phyloP scores from a whole-genome alignment of 768 basidiomycete genomes.

The Boletus rufocinnamomeus region DNA sequence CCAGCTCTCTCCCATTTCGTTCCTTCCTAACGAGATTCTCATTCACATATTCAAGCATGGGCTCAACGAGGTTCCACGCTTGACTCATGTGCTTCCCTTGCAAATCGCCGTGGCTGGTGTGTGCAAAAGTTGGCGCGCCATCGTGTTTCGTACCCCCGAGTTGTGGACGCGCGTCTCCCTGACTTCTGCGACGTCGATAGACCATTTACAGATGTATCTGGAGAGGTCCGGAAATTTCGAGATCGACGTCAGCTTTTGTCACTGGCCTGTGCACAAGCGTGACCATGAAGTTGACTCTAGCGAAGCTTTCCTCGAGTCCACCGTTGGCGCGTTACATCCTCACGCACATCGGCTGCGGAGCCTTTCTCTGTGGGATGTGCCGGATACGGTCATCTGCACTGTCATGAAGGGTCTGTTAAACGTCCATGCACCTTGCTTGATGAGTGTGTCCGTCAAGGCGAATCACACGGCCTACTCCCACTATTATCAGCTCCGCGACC shows the following conservation, averaged over 20 bases:
- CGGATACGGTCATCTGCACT: constrained; percentile 13
- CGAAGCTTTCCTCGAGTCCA: constrained; percentile 5
- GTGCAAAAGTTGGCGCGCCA: constrained; percentile 15
- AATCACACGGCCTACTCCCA: constrained; percentile 1
- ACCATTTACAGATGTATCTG: constrained; percentile 4
- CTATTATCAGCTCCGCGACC: constrained; percentile 10
- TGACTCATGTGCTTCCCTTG: constrained; percentile 1
- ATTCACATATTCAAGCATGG: constrained; percentile 14
- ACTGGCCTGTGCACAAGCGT: constrained; percentile 7
- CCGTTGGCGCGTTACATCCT: neutral
- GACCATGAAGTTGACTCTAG: neutral
- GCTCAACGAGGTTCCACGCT: constrained; percentile 1
- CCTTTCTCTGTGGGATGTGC: constrained; percentile 18
- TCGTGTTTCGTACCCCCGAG: constrained; percentile 6
- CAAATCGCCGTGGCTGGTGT: constrained; percentile 11
- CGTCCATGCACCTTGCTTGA: constrained; percentile 7
- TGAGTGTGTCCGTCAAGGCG: constrained; percentile 16
- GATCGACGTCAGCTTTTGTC: constrained; percentile 14
- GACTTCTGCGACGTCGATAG: constrained; percentile 14
- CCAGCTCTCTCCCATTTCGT: constrained; percentile 22
- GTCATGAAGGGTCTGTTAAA: constrained; percentile 3
- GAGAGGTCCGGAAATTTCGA: constrained; percentile 15
- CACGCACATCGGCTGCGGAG: constrained; percentile 10
- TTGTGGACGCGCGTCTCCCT: constrained; percentile 19
- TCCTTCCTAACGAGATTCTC: constrained; percentile 26